phyloP scores from a whole-genome alignment of 176 grass and related monocot species.

The Zea luxurians region DNA sequence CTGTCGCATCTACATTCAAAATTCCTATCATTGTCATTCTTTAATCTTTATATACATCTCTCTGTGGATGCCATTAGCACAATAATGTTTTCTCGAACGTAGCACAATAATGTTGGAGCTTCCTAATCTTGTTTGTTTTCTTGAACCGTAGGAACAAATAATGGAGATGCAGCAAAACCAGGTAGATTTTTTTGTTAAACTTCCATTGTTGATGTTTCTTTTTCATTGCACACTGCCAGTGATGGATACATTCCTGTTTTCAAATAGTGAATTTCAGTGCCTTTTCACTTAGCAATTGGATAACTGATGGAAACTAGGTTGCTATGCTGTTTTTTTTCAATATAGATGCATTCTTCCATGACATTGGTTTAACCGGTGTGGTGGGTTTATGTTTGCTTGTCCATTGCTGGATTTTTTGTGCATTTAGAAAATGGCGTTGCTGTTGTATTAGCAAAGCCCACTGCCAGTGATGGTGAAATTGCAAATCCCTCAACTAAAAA shows the following conservation, averaged over 20 bases:
- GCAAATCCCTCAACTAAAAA: no score
- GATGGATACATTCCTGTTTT: background rate
- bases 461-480: no score
- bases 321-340: background rate
- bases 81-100: background rate
- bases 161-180: slow-evolving; percentile 77
- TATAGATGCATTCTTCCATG: background rate
- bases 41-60: background rate
- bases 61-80: background rate
- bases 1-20: background rate
- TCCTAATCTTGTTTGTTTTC: slow-evolving; percentile 17
- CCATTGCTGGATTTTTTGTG: background rate
- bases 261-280: background rate
- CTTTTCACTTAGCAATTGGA: background rate
- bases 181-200: slow-evolving; percentile 39
- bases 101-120: background rate
- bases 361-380: background rate
- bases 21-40: background rate
- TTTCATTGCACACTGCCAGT: background rate
- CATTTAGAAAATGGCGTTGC: background rate
- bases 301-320: background rate
- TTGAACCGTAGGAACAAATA: slow-evolving; percentile 62
- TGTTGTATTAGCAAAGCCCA: background rate
- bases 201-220: slow-evolving; percentile 8
- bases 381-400: background rate